Percentiles rank a stretch among this genome's conserved stretches.
phyloP scores from a whole-genome alignment of 352 stramenopile species.

The Saprolegnia parasitica region DNA sequence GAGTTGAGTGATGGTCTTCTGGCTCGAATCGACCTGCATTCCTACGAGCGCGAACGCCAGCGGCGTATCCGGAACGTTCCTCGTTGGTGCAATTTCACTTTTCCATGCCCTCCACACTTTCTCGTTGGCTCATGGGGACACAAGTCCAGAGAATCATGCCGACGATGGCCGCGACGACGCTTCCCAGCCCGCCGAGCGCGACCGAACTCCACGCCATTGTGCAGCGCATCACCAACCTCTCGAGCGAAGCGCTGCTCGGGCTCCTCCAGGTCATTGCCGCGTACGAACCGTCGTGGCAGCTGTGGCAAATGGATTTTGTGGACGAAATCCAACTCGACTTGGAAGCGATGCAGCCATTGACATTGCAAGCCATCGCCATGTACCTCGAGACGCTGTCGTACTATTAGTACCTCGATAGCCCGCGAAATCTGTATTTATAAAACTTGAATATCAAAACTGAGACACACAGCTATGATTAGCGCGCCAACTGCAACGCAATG shows the following conservation, averaged over 20 bases:
- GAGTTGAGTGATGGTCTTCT: slow-evolving; percentile 13
- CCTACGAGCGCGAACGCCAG: too few species aligned
- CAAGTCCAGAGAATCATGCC: too few species aligned
- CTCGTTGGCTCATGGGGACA: too few species aligned
- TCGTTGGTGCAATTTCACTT: too few species aligned
- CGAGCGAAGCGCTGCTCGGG: slow-evolving; percentile 5
- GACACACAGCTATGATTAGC: not conserved
- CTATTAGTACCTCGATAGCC: too few species aligned
- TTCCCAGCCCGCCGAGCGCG: not conserved
- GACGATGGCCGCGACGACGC: too few species aligned
- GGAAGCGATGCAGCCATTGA: slow-evolving; percentile 27
- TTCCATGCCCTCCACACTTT: too few species aligned
- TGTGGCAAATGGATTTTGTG: slow-evolving; percentile 21
- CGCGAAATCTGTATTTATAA: too few species aligned
- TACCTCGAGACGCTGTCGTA: slow-evolving; percentile 9
- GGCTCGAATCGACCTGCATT: too few species aligned
- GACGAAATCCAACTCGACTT: slow-evolving; percentile 9
- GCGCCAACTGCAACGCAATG: too few species aligned
- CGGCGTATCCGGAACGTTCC: too few species aligned
- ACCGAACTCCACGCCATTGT: slow-evolving; percentile 15
- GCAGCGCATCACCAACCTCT: slow-evolving; percentile 16
- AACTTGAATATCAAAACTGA: slow-evolving; percentile 2
- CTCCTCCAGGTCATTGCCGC: slow-evolving; percentile 14
- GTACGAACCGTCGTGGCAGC: slow-evolving; percentile 20
- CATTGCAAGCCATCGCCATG: slow-evolving; percentile 19